Conservation (phyloP, 768 basidiomycete genomes). For the Trametes sanguinea region DNA sequence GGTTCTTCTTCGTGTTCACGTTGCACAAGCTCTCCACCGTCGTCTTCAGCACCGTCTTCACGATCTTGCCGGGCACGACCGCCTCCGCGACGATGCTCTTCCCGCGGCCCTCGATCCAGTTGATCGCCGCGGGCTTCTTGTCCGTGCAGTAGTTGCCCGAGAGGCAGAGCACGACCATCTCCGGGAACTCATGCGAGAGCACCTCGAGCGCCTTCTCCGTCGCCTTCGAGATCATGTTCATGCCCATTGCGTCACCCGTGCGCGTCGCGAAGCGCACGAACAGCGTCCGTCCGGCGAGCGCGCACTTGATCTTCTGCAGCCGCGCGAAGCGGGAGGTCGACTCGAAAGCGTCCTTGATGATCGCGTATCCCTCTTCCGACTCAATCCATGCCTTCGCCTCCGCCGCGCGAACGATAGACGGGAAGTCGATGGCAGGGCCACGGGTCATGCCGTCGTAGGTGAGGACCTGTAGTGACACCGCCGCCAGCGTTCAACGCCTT, state of each 20-base stretch:
- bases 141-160: constrained; percentile 99
- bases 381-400: constrained; percentile 88
- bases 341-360: constrained; percentile 86
- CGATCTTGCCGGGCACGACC: constrained; percentile 83
- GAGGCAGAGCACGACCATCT: constrained; percentile 88
- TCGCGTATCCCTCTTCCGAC: constrained; percentile 72
- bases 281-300: constrained; percentile 89
- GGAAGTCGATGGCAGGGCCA: constrained; percentile 98
- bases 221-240: constrained; percentile 99
- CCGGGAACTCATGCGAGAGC: constrained; percentile 78
- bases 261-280: constrained; percentile 92
- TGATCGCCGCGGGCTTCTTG: constrained; percentile 99
- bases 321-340: constrained; percentile 92
- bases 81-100: constrained; percentile 99
- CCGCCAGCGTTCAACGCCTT: constrained; percentile 97
- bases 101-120: constrained; percentile 99
- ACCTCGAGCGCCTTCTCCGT: constrained; percentile 91
- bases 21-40: constrained; percentile 88
- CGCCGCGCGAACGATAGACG: constrained; percentile 74
- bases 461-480: constrained; percentile 91
- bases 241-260: constrained; percentile 99
- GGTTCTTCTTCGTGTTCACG: constrained; percentile 95
- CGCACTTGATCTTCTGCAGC: constrained; percentile 82
- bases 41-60: constrained; percentile 92
- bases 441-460: constrained; percentile 96